Conservation (phyloP, 1,284 basidiomycete species). For the Grifola frondosa region DNA sequence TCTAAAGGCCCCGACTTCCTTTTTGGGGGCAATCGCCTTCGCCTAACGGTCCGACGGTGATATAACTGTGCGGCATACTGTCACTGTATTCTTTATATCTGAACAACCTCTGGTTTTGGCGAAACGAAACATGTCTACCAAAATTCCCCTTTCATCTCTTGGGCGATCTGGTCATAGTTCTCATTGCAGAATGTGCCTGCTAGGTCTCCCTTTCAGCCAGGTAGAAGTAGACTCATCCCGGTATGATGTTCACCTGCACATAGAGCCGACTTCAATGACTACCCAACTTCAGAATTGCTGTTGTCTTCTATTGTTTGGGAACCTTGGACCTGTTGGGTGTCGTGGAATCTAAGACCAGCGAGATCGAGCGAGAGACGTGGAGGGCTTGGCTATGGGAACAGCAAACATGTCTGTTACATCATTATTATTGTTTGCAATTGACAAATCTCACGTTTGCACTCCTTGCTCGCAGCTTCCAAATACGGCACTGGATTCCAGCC, state of each 20-base stretch:
- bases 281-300: slow-evolving; percentile 56
- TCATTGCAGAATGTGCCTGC: slow-evolving; percentile 29
- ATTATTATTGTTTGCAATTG: slow-evolving; percentile 1
- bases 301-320: slow-evolving; percentile 85
- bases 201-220: slow-evolving; percentile 27
- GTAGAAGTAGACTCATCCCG: slow-evolving; percentile 29
- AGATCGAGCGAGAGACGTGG: slow-evolving; percentile 63
- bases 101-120: background rate
- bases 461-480: slow-evolving; percentile 42
- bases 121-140: background rate
- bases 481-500: slow-evolving; percentile 77
- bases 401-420: slow-evolving; percentile 51
- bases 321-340: slow-evolving; percentile 71
- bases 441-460: background rate
- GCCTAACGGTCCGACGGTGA: background rate
- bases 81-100: background rate
- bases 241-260: slow-evolving; percentile 11
- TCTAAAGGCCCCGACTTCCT: slow-evolving; percentile 8
- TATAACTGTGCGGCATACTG: background rate
- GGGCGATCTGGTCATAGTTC: slow-evolving; percentile 20
- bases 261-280: background rate
- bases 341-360: slow-evolving; percentile 47
- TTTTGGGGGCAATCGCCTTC: slow-evolving; percentile 8
- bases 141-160: slow-evolving; percentile 7
- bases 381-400: slow-evolving; percentile 86